phyloP scores from a whole-genome alignment of 176 grass and related monocot species.

The sorghum (Sorghum bicolor) region Sorghum_bicolor_NCBIv3 NC_012870.2:8849001-8849500 shows the following conservation, averaged over 20 bases:
- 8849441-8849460: slow-evolving; percentile 63
- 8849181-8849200: not conserved
- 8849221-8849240: not conserved
- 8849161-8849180: not conserved
- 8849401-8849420: not conserved
- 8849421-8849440: not conserved
- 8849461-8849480: slow-evolving; percentile 57
- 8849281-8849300: not conserved
- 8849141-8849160: not conserved
- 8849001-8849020: not conserved
- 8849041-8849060: not conserved
- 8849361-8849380: not conserved
- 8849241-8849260: not conserved
- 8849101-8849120: not conserved
- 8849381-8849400: not conserved
- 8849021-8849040: not conserved
- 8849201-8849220: not conserved
- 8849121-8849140: not conserved
- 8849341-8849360: not conserved
- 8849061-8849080: not conserved
- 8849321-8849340: not conserved
- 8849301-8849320: not conserved
- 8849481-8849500: slow-evolving; percentile 41
- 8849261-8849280: not conserved
- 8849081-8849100: not conserved